Conservation (phyloP, 495 filamentous ascomycete species). For the Physcia stellaris region DNA sequence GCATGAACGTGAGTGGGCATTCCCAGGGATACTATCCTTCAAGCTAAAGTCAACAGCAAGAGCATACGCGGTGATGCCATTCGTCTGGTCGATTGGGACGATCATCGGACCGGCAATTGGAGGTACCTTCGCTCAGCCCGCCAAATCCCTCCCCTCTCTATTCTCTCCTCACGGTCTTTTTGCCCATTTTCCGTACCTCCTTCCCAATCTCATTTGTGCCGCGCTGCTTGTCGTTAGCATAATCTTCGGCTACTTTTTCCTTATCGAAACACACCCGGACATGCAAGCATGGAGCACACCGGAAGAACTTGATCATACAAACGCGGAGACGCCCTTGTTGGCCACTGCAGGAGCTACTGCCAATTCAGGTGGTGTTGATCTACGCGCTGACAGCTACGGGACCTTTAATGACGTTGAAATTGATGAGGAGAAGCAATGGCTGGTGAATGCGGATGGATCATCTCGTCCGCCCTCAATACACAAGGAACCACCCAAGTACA, state of each 20-base stretch:
- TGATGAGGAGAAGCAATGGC: constrained; percentile 34
- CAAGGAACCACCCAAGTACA: constrained; percentile 31
- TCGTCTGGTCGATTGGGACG: constrained; percentile 76
- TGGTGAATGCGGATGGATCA: constrained; percentile 31
- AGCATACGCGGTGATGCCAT: constrained; percentile 76
- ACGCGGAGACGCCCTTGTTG: constrained; percentile 56
- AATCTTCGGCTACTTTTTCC: constrained; percentile 53
- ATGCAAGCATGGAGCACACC: constrained; percentile 47
- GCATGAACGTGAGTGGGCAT: constrained; percentile 56
- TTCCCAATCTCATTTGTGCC: constrained; percentile 70
- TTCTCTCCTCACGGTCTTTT: constrained; percentile 54
- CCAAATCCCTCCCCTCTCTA: constrained; percentile 48
- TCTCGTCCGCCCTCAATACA: constrained; percentile 20
- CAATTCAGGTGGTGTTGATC: constrained; percentile 53
- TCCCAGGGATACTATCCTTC: not conserved
- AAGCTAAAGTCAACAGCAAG: constrained; percentile 34
- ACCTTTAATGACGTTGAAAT: constrained; percentile 52
- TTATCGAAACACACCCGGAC: constrained; percentile 72
- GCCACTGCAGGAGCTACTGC: constrained; percentile 56
- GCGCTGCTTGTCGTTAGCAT: constrained; percentile 59
- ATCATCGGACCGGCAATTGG: constrained; percentile 75
- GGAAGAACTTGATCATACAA: constrained; percentile 38
- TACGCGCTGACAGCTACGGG: constrained; percentile 64
- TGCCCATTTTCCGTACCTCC: constrained; percentile 63
- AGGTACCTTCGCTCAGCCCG: constrained; percentile 62